Percentiles rank a stretch among this genome's conserved stretches.
Conservation (phyloP, 2,329 filamentous ascomycete genomes). For the Fusarium verrucosum region DNA sequence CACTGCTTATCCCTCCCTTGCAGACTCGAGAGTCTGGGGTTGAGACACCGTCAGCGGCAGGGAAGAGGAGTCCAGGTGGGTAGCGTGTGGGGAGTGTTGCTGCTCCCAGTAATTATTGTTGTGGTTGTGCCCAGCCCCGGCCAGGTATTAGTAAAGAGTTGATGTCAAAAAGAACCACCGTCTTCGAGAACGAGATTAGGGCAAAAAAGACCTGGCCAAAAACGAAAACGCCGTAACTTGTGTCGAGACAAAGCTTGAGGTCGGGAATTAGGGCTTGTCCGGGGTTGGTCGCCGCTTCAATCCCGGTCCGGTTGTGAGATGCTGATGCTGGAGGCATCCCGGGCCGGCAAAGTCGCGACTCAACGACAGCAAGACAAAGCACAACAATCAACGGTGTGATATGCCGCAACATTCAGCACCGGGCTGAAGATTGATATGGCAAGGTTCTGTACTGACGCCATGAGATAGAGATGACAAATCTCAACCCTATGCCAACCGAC, state of each 20-base stretch:
- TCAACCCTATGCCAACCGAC: constrained; percentile 3
- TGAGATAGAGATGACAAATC: constrained; percentile 1
- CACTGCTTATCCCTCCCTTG: background rate
- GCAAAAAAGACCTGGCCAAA: constrained; percentile 14
- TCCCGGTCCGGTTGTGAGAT: constrained; percentile 32
- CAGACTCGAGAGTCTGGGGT: constrained; percentile 6
- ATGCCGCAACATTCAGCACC: background rate
- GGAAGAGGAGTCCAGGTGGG: constrained; percentile 1
- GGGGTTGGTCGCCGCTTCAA: constrained; percentile 5
- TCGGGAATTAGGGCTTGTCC: constrained; percentile 8
- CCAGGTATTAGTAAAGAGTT: constrained; percentile 37
- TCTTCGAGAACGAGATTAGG: constrained; percentile 16
- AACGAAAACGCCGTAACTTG: background rate
- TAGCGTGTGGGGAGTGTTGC: constrained; percentile 8
- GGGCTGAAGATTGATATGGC: constrained; percentile 2
- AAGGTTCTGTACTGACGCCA: constrained; percentile 19
- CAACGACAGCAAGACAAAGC: constrained; percentile 8
- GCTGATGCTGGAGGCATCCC: background rate
- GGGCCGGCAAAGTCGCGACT: constrained; percentile 23
- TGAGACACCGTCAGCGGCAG: background rate
- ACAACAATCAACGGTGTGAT: constrained; percentile 6
- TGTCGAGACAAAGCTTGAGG: constrained; percentile 5
- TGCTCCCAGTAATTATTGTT: constrained; percentile 22
- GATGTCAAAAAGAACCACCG: constrained; percentile 24
- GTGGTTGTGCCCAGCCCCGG: constrained; percentile 19